A percentile compares a stretch with the other conserved stretches of the same genome.
phyloP scores from a whole-genome alignment of 176 grass and related monocot genomes.

The Ensete ventricosum region DNA sequence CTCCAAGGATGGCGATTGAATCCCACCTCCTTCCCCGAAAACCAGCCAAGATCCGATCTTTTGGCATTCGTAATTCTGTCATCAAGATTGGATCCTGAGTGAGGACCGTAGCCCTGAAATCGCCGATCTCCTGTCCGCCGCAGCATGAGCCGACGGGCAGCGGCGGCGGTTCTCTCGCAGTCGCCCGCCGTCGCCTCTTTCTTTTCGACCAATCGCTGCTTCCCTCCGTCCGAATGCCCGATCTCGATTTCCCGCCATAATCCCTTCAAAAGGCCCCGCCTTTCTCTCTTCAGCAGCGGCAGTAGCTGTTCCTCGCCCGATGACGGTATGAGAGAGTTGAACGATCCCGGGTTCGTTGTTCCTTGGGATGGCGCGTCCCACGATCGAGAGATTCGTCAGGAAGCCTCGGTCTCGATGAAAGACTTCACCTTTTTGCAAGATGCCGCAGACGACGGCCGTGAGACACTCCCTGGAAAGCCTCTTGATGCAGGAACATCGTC shows the following conservation, averaged over 20 bases:
- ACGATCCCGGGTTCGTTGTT: conserved; percentile 24
- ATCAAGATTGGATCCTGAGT: no score
- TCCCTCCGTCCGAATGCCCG: background rate
- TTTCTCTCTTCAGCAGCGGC: conserved; percentile 16
- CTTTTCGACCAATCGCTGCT: background rate
- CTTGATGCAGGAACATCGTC: conserved; percentile 13
- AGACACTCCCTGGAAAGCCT: background rate
- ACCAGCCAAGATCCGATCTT: no score
- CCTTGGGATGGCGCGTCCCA: background rate
- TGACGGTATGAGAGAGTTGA: conserved; percentile 29
- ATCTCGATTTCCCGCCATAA: conserved; percentile 2
- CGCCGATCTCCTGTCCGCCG: conserved; percentile 2
- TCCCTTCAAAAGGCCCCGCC: conserved; percentile 16
- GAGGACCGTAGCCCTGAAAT: no score
- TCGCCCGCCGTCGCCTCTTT: conserved; percentile 5
- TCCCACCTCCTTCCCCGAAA: no score
- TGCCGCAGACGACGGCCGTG: conserved; percentile 11
- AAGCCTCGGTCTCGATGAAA: conserved; percentile 37
- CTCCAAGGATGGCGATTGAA: no score
- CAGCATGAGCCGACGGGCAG: conserved; percentile 34
- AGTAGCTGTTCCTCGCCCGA: conserved; percentile 18
- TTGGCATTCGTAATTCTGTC: no score
- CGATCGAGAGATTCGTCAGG: conserved; percentile 20
- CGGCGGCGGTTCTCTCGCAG: conserved; percentile 19
- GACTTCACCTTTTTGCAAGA: conserved; percentile 65